Evolutionary conservation across 306 rosid genomes (phyloP).

Genomic region (Acacia acuminata): DNA sequence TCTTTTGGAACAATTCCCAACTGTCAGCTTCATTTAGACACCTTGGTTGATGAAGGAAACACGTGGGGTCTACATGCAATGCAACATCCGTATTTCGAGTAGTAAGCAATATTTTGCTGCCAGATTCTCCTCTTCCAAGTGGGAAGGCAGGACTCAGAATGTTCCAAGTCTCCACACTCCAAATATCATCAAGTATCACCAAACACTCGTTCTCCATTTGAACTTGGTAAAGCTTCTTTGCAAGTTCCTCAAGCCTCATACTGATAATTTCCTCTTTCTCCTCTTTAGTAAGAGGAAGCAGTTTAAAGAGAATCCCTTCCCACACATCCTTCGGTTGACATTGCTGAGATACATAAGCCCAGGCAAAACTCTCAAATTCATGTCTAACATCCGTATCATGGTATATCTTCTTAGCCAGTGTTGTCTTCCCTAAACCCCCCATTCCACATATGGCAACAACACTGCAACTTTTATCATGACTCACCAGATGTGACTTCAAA

Average conservation of each 20-base stretch:
- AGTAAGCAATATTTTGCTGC: constrained; percentile 55
- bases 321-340: constrained; percentile 58
- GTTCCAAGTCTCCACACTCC: constrained; percentile 48
- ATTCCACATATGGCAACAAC: constrained; percentile 57
- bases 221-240: constrained; percentile 41
- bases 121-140: constrained; percentile 29
- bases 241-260: constrained; percentile 44
- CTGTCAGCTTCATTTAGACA: constrained; percentile 39
- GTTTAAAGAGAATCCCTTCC: constrained; percentile 43
- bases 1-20: constrained; percentile 52
- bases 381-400: constrained; percentile 35
- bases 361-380: constrained; percentile 45
- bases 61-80: constrained; percentile 27
- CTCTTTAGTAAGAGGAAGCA: constrained; percentile 39
- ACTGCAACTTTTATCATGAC: constrained; percentile 12
- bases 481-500: constrained; percentile 38
- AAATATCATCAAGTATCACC: constrained; percentile 66
- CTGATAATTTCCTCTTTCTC: constrained; percentile 33
- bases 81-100: constrained; percentile 47
- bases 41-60: constrained; percentile 41
- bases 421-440: constrained; percentile 71
- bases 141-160: constrained; percentile 45
- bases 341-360: constrained; percentile 63
- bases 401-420: constrained; percentile 53
- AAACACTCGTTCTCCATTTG: constrained; percentile 49